These are phyloP conservation scores for Podaxis pistillaris DNA, from an alignment of 768 basidiomycete species.

Conservation along the genomic window DNA sequence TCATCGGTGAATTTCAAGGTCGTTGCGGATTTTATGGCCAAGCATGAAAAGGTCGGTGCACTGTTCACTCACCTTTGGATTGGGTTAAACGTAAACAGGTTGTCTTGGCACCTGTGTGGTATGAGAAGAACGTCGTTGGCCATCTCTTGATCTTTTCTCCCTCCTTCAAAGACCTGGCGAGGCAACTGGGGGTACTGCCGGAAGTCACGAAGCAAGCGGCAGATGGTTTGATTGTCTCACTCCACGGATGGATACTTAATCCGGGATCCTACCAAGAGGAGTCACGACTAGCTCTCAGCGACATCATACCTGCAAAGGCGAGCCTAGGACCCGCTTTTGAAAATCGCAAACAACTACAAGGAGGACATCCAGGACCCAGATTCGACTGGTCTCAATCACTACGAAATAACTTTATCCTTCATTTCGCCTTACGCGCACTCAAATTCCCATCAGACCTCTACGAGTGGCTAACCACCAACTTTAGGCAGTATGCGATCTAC, in stretches of 20 bases:
- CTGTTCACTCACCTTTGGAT: neutral
- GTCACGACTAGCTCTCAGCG: constrained; percentile 4
- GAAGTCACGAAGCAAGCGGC: constrained; percentile 21
- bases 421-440: constrained; percentile 41
- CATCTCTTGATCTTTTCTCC: constrained; percentile 42
- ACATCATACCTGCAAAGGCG: constrained; percentile 1
- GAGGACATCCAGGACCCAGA: neutral
- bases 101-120: constrained; percentile 42
- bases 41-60: constrained; percentile 42
- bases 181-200: constrained; percentile 39
- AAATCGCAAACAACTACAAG: neutral
- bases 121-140: constrained; percentile 49
- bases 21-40: constrained; percentile 38
- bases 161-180: constrained; percentile 27
- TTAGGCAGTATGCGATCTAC: constrained; percentile 38
- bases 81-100: constrained; percentile 34
- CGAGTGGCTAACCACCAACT: constrained; percentile 39
- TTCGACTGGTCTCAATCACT: neutral
- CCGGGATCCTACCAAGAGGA: constrained; percentile 2
- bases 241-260: constrained; percentile 12
- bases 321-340: constrained; percentile 1
- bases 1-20: constrained; percentile 4
- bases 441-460: constrained; percentile 47
- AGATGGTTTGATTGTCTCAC: constrained; percentile 6
- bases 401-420: constrained; percentile 21